phyloP scores from a whole-genome alignment of 352 stramenopile species.

The Pythium dissimile region DNA sequence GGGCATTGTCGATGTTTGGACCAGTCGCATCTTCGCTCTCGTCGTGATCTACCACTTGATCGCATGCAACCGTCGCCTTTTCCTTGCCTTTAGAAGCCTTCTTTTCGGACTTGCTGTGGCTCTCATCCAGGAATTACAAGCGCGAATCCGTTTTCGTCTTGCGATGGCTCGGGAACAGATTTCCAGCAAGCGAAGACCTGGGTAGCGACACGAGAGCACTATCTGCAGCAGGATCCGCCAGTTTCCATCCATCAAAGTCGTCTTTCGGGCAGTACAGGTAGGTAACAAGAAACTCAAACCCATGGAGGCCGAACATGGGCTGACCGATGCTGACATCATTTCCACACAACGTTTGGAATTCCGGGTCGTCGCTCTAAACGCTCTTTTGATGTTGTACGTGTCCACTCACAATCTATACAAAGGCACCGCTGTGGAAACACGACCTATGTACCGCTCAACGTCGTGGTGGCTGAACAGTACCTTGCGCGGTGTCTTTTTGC shows the following conservation, averaged over 20 bases:
- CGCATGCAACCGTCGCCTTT: too few relatives aligned
- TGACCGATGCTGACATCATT: conserved; percentile 59
- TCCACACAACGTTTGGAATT: conserved; percentile 43
- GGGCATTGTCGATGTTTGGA: too few relatives aligned
- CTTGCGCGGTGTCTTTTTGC: conserved; percentile 40
- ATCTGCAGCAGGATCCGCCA: conserved; percentile 26
- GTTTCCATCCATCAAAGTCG: conserved; percentile 39
- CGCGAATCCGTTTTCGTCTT: conserved; percentile 21
- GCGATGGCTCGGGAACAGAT: conserved; percentile 36
- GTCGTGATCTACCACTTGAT: too few relatives aligned
- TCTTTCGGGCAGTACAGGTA: conserved; percentile 43
- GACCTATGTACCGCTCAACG: too few relatives aligned
- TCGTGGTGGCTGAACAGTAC: too few relatives aligned
- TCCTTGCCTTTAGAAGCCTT: background rate
- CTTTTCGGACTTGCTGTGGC: conserved; percentile 1
- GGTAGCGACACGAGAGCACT: conserved; percentile 13
- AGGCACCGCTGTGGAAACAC: background rate
- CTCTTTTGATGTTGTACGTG: conserved; percentile 49
- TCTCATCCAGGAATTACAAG: conserved; percentile 44
- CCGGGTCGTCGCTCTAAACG: conserved; percentile 15
- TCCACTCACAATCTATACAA: conserved; percentile 35
- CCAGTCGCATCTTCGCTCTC: background rate
- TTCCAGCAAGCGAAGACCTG: conserved; percentile 29
- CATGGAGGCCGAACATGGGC: conserved; percentile 57
- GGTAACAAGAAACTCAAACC: conserved; percentile 58